Percentiles rank a stretch among this genome's conserved stretches.
phyloP scores from a whole-genome alignment of 108 stramenopile genomes.

The Parietichytrium sp. region DNA sequence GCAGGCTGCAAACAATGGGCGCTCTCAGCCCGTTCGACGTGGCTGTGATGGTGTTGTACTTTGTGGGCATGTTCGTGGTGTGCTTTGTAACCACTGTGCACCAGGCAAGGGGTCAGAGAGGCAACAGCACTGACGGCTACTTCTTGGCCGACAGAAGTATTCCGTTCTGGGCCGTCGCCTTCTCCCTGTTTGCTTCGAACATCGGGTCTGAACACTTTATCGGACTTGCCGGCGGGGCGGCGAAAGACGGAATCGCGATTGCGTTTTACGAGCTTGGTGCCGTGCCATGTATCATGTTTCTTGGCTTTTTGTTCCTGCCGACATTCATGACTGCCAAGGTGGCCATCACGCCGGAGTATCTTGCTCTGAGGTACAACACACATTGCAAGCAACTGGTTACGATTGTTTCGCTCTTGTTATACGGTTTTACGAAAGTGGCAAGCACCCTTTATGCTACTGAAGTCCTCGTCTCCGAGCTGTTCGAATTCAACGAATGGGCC shows the following conservation, averaged over 20 bases:
- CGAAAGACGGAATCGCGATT: not conserved
- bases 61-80: not conserved
- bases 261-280: slow-evolving; percentile 23
- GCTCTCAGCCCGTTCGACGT: not conserved
- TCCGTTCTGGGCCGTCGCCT: not conserved
- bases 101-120: not conserved
- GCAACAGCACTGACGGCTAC: slow-evolving; percentile 9
- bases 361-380: not conserved
- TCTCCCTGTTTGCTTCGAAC: slow-evolving; percentile 6
- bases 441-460: not conserved
- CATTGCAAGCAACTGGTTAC: not conserved
- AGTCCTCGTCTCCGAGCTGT: not conserved
- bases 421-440: not conserved
- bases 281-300: not conserved
- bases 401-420: slow-evolving; percentile 1
- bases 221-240: slow-evolving; percentile 25
- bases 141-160: slow-evolving; percentile 11
- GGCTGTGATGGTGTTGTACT: not conserved
- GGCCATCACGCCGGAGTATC: not conserved
- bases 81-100: too few species aligned
- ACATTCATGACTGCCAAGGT: not conserved
- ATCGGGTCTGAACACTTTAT: slow-evolving; percentile 32
- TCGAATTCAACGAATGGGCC: not conserved
- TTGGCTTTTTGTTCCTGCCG: slow-evolving; percentile 1
- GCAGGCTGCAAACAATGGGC: too few species aligned